A percentile compares a stretch with the other conserved stretches of the same genome.
Conservation (phyloP, 2,329 filamentous ascomycete genomes). For the Calonectria montana region DNA sequence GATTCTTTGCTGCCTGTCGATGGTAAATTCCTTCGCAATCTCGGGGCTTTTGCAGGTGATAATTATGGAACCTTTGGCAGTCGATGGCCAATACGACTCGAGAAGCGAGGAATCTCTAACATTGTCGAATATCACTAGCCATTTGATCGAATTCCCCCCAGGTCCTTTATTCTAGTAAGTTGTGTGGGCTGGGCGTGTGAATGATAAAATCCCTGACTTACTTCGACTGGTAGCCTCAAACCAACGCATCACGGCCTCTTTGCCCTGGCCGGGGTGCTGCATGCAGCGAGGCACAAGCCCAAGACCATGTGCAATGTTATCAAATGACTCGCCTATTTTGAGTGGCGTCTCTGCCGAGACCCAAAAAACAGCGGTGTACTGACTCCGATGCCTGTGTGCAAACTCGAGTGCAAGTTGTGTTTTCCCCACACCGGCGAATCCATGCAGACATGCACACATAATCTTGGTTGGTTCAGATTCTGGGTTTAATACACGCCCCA, state of each 20-base stretch:
- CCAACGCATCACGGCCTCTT: not conserved
- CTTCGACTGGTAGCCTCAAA: not conserved
- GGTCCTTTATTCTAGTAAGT: not conserved
- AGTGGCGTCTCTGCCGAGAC: not conserved
- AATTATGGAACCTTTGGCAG: not conserved
- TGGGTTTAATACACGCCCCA: not conserved
- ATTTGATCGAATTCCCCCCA: not conserved
- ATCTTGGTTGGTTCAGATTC: not conserved
- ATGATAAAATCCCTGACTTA: not conserved
- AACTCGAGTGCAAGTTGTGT: not conserved
- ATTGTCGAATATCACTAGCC: not conserved
- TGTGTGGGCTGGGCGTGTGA: not conserved
- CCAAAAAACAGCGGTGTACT: not conserved
- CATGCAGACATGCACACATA: not conserved
- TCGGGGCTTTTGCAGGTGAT: constrained; percentile 6
- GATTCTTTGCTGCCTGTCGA: not conserved
- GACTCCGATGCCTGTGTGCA: not conserved
- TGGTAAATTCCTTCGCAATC: not conserved
- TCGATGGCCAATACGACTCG: not conserved
- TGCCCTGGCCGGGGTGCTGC: not conserved
- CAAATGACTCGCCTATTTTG: not conserved
- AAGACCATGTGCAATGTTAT: not conserved
- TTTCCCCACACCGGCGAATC: not conserved
- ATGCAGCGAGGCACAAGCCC: not conserved
- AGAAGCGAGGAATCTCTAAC: not conserved